A percentile compares a stretch with the other conserved stretches of the same genome.
These are phyloP conservation scores for Erysimum cheiri DNA, from an alignment of 441 rosid species.

Conservation along the genomic window DNA sequence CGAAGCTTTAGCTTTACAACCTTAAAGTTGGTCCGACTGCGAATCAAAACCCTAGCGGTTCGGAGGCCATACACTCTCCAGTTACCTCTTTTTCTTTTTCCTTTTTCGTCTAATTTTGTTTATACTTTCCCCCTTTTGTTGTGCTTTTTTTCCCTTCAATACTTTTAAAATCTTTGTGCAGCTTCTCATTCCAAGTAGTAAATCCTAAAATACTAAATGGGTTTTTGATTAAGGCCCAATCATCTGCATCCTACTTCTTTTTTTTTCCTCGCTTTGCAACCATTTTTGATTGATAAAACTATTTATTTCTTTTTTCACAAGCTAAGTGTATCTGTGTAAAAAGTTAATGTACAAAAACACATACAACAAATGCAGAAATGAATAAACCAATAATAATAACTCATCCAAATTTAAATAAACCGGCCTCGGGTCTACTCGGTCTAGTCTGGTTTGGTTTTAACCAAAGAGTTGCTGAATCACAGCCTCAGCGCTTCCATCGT, in stretches of 20 bases:
- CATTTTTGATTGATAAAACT: background rate
- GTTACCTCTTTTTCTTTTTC: background rate
- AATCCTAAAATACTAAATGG: background rate
- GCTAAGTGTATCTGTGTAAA: slow-evolving; percentile 9
- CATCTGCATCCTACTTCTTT: no score
- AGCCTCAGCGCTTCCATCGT: slow-evolving; percentile 84
- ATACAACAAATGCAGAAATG: slow-evolving; percentile 36
- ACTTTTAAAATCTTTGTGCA: background rate
- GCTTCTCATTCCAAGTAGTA: background rate
- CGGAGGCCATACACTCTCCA: slow-evolving; percentile 21
- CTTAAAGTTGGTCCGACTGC: slow-evolving; percentile 37
- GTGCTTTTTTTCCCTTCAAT: background rate
- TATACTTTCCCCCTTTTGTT: background rate
- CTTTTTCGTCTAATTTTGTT: background rate
- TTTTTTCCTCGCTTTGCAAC: background rate
- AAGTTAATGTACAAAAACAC: slow-evolving; percentile 32
- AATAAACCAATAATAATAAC: slow-evolving; percentile 42
- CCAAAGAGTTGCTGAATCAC: slow-evolving; percentile 85
- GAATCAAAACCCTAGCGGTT: slow-evolving; percentile 34
- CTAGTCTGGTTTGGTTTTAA: slow-evolving; percentile 28
- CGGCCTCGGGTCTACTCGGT: slow-evolving; percentile 22
- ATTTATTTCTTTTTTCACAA: background rate
- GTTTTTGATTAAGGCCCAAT: slow-evolving; percentile 17
- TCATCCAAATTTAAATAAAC: slow-evolving; percentile 25
- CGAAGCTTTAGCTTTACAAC: slow-evolving; percentile 38